phyloP scores from a whole-genome alignment of 441 rosid genomes.

The Bruguiera hainesii region DNA sequence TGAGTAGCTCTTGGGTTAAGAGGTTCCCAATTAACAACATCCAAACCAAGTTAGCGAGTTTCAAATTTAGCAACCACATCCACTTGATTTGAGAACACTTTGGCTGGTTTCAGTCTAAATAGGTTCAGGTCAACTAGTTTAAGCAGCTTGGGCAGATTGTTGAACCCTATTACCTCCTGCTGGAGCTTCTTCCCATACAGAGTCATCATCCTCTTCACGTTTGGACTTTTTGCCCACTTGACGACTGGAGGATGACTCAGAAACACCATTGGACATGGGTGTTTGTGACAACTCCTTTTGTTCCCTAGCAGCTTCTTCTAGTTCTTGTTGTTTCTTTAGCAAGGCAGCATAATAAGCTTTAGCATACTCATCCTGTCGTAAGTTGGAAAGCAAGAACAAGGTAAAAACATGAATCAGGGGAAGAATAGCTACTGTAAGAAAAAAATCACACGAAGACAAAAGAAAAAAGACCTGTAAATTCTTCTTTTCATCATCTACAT shows the following conservation, averaged over 20 bases:
- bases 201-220: conserved; percentile 59
- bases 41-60: no score
- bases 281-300: conserved; percentile 29
- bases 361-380: conserved; percentile 70
- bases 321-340: conserved; percentile 53
- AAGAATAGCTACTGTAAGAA: neutral
- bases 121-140: no score
- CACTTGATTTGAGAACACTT: no score
- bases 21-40: no score
- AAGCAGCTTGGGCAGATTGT: no score
- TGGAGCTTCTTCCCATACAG: conserved; percentile 54
- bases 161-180: conserved; percentile 29
- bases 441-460: conserved; percentile 7
- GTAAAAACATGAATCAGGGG: neutral
- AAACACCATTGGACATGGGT: conserved; percentile 24
- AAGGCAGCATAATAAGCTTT: conserved; percentile 82
- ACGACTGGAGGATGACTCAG: conserved; percentile 37
- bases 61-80: no score
- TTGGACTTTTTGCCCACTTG: conserved; percentile 68
- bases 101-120: no score
- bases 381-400: neutral
- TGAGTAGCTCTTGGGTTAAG: no score
- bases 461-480: conserved; percentile 48
- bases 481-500: conserved; percentile 45
- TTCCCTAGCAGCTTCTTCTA: conserved; percentile 46